Conservation (phyloP, 2,329 filamentous ascomycete genomes). For the Colletotrichum limetticola region DNA sequence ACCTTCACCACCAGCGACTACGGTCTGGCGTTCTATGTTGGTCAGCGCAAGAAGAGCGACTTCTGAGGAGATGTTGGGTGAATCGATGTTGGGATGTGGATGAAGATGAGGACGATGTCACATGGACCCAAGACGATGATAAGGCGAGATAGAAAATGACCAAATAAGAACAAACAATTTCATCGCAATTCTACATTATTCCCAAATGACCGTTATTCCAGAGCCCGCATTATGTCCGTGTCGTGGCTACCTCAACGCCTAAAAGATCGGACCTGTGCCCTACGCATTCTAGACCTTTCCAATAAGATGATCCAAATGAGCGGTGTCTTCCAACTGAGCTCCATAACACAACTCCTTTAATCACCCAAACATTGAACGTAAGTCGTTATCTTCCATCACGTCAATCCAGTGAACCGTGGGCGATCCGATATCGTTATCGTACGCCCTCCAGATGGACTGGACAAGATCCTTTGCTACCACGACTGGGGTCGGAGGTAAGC, state of each 20-base stretch:
- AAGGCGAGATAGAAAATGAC: not conserved
- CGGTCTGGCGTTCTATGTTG: constrained; percentile 69
- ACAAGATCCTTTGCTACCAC: constrained; percentile 53
- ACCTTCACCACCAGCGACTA: constrained; percentile 72
- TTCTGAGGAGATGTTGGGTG: constrained; percentile 33
- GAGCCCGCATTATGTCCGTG: not conserved
- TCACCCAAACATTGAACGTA: constrained; percentile 47
- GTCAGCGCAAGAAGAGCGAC: constrained; percentile 50
- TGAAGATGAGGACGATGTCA: not conserved
- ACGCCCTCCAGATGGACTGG: constrained; percentile 53
- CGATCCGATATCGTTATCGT: constrained; percentile 49
- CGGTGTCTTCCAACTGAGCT: not conserved
- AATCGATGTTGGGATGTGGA: rapidly evolving
- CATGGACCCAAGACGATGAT: too few species aligned
- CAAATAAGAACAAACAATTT: not conserved
- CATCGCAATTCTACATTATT: not conserved
- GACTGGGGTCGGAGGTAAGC: constrained; percentile 53
- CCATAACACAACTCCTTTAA: too few species aligned
- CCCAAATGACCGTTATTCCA: not conserved
- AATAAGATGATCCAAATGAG: not conserved
- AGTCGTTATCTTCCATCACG: constrained; percentile 50
- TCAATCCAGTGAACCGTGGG: constrained; percentile 54
- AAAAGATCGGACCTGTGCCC: not conserved
- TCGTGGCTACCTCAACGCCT: not conserved
- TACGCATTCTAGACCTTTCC: not conserved